Base-by-base conservation (phyloP, 495 filamentous ascomycete species). In the Daldinia grandis region DNA sequence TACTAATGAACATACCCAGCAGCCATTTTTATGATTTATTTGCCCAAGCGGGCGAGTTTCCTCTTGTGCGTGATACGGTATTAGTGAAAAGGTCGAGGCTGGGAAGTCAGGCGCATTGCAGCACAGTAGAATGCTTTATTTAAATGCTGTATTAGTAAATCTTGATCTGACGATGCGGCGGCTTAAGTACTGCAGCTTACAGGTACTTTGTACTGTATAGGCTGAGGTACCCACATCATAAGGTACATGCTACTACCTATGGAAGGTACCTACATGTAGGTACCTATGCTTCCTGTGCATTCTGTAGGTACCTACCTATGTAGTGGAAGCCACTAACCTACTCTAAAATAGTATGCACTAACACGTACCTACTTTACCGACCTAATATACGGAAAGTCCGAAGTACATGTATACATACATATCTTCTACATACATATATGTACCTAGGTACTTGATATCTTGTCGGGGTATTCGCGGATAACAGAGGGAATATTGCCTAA, bases 11-110 rank as follows among this genome's bases (percentile, higher is more conserved):
- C 19, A 57, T 74, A 76, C 74, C 74, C 74, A 64, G 65, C 25
- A 49, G 74, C 65, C 74, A 76, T 76, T 37, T 37, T 74, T 76
- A 61, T 58, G 17, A 37, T 64, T 53, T 66, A 37, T 51, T 57
- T 30, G 57, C 59, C 71, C 64, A 6, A 58, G 28, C 17, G 71
- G 58, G 66, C 69, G 61, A 24, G 30, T 25, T 64, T 27, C 59
- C 55, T 33, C 66, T 40, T 35, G 28, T 47, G 17, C 24, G 42
- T 8, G 19, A 47, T 19, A 47, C 17, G 17, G 19, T 21, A 47
- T 21, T 47, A 10, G 8, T 10, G 42, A 47, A 47, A 10, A 21
- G 42, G 42, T 47, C 14, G 19, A 47, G 3, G 17, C 7, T 10
- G 42, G 24, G 42, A 47, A 47, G 42, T 47, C 24, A 21, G 17